Evolutionary conservation across 306 rosid genomes (phyloP).

Genomic region (Prunus mume): DNA sequence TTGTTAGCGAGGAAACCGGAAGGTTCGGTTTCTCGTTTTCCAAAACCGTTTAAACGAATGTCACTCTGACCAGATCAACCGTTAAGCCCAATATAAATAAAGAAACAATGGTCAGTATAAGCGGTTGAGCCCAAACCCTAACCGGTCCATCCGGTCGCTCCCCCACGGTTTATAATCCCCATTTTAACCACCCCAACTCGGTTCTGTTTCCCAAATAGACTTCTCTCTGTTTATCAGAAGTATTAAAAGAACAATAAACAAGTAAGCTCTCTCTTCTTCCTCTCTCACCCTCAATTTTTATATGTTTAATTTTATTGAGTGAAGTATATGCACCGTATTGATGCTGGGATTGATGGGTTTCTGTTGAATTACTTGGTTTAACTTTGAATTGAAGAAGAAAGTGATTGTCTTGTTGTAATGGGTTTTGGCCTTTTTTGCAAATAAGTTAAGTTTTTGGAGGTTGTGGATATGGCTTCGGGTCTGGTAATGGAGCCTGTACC

Average conservation of each 20-base stretch:
- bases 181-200: slow-evolving; percentile 40
- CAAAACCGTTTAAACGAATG: slow-evolving; percentile 38
- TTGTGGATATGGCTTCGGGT: slow-evolving; percentile 51
- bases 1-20: slow-evolving; percentile 35
- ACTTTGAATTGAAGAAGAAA: slow-evolving; percentile 13
- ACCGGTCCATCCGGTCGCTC: slow-evolving; percentile 63
- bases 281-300: background rate
- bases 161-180: slow-evolving; percentile 33
- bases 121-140: slow-evolving; percentile 44
- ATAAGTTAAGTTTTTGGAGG: background rate
- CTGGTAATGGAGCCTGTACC: slow-evolving; percentile 50
- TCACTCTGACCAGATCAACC: slow-evolving; percentile 36
- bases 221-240: slow-evolving; percentile 5
- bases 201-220: slow-evolving; percentile 36
- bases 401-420: slow-evolving; percentile 7
- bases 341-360: background rate
- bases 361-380: background rate
- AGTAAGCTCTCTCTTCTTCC: slow-evolving; percentile 45
- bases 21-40: slow-evolving; percentile 33
- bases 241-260: slow-evolving; percentile 23
- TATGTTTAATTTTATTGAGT: background rate
- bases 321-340: slow-evolving; percentile 5
- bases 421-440: background rate
- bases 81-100: slow-evolving; percentile 4
- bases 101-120: slow-evolving; percentile 13